Evolutionary conservation across 495 filamentous ascomycete species (phyloP), one percentile per base, ranked within the genome.

Genomic region (Penicillium waksmanii): DNA sequence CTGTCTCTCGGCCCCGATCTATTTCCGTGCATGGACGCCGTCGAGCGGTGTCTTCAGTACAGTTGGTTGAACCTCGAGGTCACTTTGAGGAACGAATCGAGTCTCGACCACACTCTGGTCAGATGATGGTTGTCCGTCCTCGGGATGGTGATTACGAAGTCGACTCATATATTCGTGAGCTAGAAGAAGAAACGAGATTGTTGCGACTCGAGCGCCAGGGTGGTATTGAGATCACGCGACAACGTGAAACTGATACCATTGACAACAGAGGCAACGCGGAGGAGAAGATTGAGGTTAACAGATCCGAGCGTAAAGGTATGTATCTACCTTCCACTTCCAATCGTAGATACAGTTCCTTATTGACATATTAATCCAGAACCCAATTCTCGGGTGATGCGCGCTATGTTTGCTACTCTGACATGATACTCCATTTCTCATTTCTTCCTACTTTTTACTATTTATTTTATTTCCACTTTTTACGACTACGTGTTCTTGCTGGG

Each of bases 301-400:
- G 89, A 76, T 89, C 86, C 79, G 90, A 96, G 70, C 87, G 87
- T 75, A 91, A 84, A 89, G 90, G 93, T 96, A 92, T 82, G 87
- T 47, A 0, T 44, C 42, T 18, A 18, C 17, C 42, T n/a, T 19
- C 42, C n/a, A 13, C 8, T 44, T 44, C 17, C 42, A 19, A 44
- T 44, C 82, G 18, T 2, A 25, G 23, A 89, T 74, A 8, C 27
- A 8, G 8, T 72, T 77, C 64, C 62, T 72, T 51, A 83, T 77
- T 72, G 15, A 70, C 67, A 70, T 71, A 74, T 67, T 71, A 72
- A 79, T 57, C 31, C 55, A 85, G 82, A 70, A 56, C 82, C 88
- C 2, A 82, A 85, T 52, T 84, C 89, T 31, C 80, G 79, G 46
- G 65, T 89, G 43, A 69, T 94, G 65, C 88, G 84, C 60, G 87